Base-by-base conservation (phyloP, 768 basidiomycete genomes). In the Boletus reticuloceps region DNA sequence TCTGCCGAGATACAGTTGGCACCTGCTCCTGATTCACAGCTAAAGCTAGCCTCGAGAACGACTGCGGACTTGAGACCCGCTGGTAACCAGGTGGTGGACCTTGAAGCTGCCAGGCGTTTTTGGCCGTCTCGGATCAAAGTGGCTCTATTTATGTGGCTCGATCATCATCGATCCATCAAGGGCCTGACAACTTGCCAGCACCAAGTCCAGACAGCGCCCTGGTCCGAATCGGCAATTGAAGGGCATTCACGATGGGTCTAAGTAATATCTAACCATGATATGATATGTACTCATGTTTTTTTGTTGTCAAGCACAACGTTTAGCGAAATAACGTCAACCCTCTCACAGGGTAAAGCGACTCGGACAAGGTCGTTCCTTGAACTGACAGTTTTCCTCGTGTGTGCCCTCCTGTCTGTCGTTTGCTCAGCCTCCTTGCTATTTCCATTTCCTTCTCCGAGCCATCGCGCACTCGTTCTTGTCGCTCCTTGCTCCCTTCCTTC, bases 321-420 rank as follows among this genome's bases (percentile, higher is more conserved):
- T 52, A 40, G 31, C 51, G 41, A 56, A 20, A 53, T 61, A 57
- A 61, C 60, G 60, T 61, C 47, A 61, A 51, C 39, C 53, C 39
- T 55, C 47, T 39, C 59, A 22, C 51, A 46, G 22, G 45, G 25
- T 45, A 56, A 20, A 47, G 22, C 32, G 43, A 31, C n/a, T n/a
- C n/a, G n/a, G n/a, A n/a, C n/a, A n/a, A n/a, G n/a, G n/a, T 34
- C 20, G 46, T 58, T 29, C 60, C 51, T 61, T 48, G 40, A 29
- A 29, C 19, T 53, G 59, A 60, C 52, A 54, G 27, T 22, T 44
- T 43, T 31, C 36, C 14, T 36, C 34, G 34, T 2, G 49, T 54
- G 31, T 20, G 13, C 22, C 44, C 48, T 59, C 40, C 48, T 50
- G 46, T 58, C 47, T 51, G 56, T 51, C 53, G 17, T 7, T 41